phyloP scores from a whole-genome alignment of 2,329 filamentous ascomycete genomes.

The Fusarium circinatum region DNA sequence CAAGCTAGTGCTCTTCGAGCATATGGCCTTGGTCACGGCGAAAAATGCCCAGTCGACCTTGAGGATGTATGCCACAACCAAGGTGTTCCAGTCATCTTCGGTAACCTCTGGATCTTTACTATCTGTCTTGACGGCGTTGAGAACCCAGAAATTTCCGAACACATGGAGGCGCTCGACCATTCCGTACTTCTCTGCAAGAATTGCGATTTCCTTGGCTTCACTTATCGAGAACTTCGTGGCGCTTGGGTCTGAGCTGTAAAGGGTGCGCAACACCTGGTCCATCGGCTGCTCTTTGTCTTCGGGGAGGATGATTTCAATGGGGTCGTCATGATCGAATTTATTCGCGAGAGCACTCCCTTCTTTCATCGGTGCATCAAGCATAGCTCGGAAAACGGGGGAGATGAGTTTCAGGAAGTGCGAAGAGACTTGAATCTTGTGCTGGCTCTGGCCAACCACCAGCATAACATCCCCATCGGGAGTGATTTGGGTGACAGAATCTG shows the following conservation, averaged over 20 bases:
- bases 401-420: neutral
- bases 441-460: neutral
- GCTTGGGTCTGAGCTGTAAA: neutral
- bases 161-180: rapidly evolving
- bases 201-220: neutral
- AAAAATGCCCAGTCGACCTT: neutral
- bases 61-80: neutral
- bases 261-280: rapidly evolving
- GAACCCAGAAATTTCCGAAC: neutral
- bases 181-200: neutral
- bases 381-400: neutral
- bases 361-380: neutral
- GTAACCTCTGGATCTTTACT: no score
- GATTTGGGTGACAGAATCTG: neutral
- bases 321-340: rapidly evolving
- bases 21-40: neutral
- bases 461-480: neutral
- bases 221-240: rapidly evolving
- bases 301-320: neutral
- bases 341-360: neutral
- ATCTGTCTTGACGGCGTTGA: no score
- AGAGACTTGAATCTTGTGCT: neutral
- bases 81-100: rapidly evolving
- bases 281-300: neutral
- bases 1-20: neutral